Base-by-base conservation (phyloP, 139 green algal species). In the Volvox africanus region DNA sequence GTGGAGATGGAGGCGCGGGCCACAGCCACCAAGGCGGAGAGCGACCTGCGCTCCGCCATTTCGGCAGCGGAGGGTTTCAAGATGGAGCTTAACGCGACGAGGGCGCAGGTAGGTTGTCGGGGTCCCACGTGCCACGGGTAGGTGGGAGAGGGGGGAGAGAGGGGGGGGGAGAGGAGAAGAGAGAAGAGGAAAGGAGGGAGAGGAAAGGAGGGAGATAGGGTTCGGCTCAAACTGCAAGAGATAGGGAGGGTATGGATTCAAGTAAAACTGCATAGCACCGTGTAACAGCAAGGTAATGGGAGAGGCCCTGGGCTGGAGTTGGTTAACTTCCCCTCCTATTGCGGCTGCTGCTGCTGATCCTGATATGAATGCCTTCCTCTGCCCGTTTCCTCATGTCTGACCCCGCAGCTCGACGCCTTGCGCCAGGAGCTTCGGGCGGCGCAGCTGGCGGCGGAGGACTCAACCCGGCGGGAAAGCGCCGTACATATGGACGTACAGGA, bases 371-470 rank as follows among this genome's bases (percentile, higher is more conserved):
- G 44, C 44, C 44, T 5, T 55, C 44, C 44, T 55, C 44, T 55
- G 44, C 44, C 44, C 44, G 9, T n/a, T n/a, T n/a, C 44, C 44
- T 9, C 9, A 55, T 55, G 44, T 5, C 44, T 55, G 44, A 55
- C 44, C 44, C 44, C 9, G 44, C 44, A 90, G 86, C 24, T 68
- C 1, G 87, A 91, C 2, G 24, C 20, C 5, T 19, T 67, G 14
- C 78, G 77, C 32, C 61, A 86, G 33, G 76, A 91, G 71, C 76
- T 86, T 61, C 87, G 87, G 6, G 26, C 65, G 55, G 69, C 33
- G 73, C 89, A 92, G 82, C n/a, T 87, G 81, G 35, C 69, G 22
- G 69, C 76, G 14, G 82, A 92, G 69, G 89, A 92, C 17, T 19
- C 81, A 28, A 1, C 44, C 35, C 89, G 89, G 73, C 89, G 81